Percentiles rank a stretch among this genome's conserved stretches.
phyloP scores from a whole-genome alignment of 129 eudicot genomes.

The Kitagawia praeruptora region DNA sequence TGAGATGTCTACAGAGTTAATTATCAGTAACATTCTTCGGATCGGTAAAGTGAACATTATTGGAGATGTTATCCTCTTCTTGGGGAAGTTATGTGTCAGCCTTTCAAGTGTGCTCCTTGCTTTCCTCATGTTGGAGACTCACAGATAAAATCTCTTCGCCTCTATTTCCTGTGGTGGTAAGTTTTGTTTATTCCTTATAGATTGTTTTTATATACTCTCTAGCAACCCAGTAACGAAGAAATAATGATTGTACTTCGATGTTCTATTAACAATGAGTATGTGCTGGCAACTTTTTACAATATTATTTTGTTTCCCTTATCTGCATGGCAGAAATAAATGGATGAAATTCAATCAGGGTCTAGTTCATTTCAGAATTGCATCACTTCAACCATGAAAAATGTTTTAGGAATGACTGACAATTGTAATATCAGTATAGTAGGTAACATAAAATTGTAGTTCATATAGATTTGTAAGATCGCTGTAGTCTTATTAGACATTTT shows the following conservation, averaged over 20 bases:
- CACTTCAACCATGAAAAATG: not conserved
- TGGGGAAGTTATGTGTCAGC: conserved; percentile 92
- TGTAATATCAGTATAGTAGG: not conserved
- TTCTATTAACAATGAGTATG: not conserved
- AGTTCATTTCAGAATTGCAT: not conserved
- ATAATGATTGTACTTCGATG: not conserved
- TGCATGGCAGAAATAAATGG: too few relatives aligned
- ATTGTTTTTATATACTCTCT: not conserved
- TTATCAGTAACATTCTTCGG: conserved; percentile 76
- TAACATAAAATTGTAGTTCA: not conserved
- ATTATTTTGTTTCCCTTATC: too few relatives aligned
- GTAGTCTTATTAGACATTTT: not conserved
- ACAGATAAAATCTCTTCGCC: conserved; percentile 80
- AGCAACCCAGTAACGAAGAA: not conserved
- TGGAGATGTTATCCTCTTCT: conserved; percentile 81
- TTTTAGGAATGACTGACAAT: not conserved
- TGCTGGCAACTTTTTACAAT: not conserved
- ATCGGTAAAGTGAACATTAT: conserved; percentile 95
- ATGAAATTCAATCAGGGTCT: not conserved
- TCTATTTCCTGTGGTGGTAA: conserved; percentile 84
- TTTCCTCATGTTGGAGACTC: conserved; percentile 83
- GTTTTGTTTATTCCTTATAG: conserved; percentile 11
- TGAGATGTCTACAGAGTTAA: conserved; percentile 80
- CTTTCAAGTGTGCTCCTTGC: conserved; percentile 77
- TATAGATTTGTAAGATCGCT: not conserved